Conservation (phyloP, 371 early-diverging fungal species). For the Apophysomyces variabilis region DNA sequence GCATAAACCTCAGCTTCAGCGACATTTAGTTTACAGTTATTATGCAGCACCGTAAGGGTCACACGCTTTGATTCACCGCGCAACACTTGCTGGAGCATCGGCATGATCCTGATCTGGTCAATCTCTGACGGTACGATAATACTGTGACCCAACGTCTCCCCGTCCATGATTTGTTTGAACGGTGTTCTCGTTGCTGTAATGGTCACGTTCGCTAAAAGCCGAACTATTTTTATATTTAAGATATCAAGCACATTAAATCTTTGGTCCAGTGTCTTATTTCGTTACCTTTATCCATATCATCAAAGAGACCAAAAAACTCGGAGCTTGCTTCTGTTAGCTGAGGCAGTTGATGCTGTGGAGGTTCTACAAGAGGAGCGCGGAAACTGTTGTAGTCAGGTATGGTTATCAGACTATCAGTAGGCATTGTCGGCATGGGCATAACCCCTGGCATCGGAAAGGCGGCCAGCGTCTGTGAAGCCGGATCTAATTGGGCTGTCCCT, state of each 20-base stretch:
- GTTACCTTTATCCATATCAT: slow-evolving; percentile 21
- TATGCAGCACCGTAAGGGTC: slow-evolving; percentile 35
- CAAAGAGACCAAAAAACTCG: slow-evolving; percentile 20
- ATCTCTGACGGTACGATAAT: slow-evolving; percentile 30
- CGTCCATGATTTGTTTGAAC: slow-evolving; percentile 26
- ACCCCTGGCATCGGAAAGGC: slow-evolving; percentile 2
- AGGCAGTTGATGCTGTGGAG: slow-evolving; percentile 7
- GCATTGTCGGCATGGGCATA: background rate
- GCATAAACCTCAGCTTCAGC: slow-evolving; percentile 12
- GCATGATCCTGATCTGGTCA: slow-evolving; percentile 29
- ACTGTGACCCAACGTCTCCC: slow-evolving; percentile 38
- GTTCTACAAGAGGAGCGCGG: background rate
- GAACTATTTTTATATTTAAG: slow-evolving; percentile 14
- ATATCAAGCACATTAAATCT: background rate
- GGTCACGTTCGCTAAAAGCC: slow-evolving; percentile 16
- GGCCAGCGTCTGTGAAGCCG: slow-evolving; percentile 1
- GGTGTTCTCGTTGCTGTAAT: slow-evolving; percentile 17
- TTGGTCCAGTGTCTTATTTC: background rate
- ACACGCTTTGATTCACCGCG: slow-evolving; percentile 30
- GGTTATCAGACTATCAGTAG: background rate
- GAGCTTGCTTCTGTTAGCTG: slow-evolving; percentile 12
- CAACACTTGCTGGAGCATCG: slow-evolving; percentile 25
- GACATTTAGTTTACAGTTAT: slow-evolving; percentile 36
- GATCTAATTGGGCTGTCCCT: background rate
- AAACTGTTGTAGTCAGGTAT: slow-evolving; percentile 1